Percentiles rank a stretch among this genome's conserved stretches.
Evolutionary conservation across 345 rosid species (phyloP).

Genomic region (Aquilaria malaccensis): DNA sequence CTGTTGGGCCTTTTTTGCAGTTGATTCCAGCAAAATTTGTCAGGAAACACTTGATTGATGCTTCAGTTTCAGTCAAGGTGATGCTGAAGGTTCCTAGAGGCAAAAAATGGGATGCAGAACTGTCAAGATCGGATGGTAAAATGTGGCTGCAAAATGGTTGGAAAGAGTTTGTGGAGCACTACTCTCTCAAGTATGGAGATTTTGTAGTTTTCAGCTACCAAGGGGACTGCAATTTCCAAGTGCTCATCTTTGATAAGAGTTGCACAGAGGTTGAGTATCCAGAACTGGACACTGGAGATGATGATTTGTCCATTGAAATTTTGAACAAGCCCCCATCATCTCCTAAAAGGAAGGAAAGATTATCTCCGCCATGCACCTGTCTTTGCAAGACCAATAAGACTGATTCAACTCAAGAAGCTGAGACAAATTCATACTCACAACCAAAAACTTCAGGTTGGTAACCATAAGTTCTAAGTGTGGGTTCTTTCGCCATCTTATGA

Average conservation of each 20-base stretch:
- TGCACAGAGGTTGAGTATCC: constrained; percentile 18
- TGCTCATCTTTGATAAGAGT: constrained; percentile 14
- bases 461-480: no score
- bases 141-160: constrained; percentile 19
- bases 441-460: no score
- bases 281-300: not conserved
- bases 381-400: not conserved
- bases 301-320: constrained; percentile 5
- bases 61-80: not conserved
- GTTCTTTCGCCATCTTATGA: no score
- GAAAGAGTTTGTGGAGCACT: constrained; percentile 21
- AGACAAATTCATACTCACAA: no score
- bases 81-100: constrained; percentile 22
- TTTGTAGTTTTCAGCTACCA: constrained; percentile 1
- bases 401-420: no score
- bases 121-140: constrained; percentile 11
- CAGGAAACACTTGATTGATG: constrained; percentile 8
- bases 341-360: not conserved
- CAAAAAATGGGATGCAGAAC: constrained; percentile 21
- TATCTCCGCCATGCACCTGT: not conserved
- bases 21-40: constrained; percentile 19
- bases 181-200: constrained; percentile 7
- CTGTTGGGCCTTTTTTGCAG: no score
- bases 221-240: constrained; percentile 12
- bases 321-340: not conserved